Base-by-base conservation (phyloP, 2,329 filamentous ascomycete genomes). In the Epichloe hybrida region DNA sequence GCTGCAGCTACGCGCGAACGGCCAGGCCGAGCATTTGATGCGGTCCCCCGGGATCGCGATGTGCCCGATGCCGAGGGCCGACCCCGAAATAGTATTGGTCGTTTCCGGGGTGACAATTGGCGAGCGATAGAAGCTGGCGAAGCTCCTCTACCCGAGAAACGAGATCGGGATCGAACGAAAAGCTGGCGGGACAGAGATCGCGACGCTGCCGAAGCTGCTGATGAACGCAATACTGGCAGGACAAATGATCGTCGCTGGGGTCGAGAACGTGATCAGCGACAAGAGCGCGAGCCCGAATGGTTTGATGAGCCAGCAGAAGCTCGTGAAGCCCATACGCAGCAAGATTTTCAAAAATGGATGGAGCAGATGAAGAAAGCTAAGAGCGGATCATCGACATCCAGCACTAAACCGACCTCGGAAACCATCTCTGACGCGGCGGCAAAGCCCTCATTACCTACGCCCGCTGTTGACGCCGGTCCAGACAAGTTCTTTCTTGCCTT, bases 301-400 rank as follows among this genome's bases (percentile, higher is more conserved):
- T 75, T 95, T 66, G 88, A 94, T 62, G 77, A 83, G 52, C 75
- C 75, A 21, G 83, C 84, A 52, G 84, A 87, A 48, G 80, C 84
- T 59, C 71, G 77, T 37, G 80, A 84, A 59, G 78, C 76, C 5
- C 86, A 88, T 59, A 95, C 89, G 1, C 84, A 88, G 60, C 89
- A 94, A 62, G 90, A 96, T 57, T 94, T 96, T 66, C 84, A 94
- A 69, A 87, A 87, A 58, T 96, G 91, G 81, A 95, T 95, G 75
- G 88, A 94, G 59, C 78, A 77, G 56, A 94, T 94, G 88, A 91
- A 86, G 66, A 82, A 81, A 39, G 76, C 79, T 54, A 79, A 74
- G 59, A 69, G 63, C 53, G 64, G 49, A 38, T 50, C 51, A 17
- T 45, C 53, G 20, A 31, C 58, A 46, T 59, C 67, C 5, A 53